These are phyloP conservation scores for Penicillium steckii DNA, from an alignment of 495 filamentous ascomycete genomes.

Conservation along the genomic window DNA sequence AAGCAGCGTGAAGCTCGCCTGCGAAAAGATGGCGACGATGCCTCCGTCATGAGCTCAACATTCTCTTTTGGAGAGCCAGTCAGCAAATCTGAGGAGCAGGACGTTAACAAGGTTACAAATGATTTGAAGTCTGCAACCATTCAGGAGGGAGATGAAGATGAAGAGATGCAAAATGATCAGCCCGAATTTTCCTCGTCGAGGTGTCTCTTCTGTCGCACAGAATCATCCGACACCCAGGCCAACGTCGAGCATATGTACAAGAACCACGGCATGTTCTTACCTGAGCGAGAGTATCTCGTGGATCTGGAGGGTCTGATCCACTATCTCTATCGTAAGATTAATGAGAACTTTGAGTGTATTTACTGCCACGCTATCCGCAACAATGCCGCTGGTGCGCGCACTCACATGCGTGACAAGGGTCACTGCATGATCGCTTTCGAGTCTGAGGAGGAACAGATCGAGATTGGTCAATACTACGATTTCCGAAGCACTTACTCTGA, in stretches of 20 bases:
- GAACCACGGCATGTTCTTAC: slow-evolving; percentile 94
- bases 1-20: slow-evolving; percentile 60
- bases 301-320: slow-evolving; percentile 77
- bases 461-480: slow-evolving; percentile 98
- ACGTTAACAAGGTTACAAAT: slow-evolving; percentile 79
- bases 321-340: slow-evolving; percentile 74
- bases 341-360: slow-evolving; percentile 74
- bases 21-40: slow-evolving; percentile 53
- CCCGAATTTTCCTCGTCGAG: slow-evolving; percentile 51
- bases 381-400: slow-evolving; percentile 73
- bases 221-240: slow-evolving; percentile 66
- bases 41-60: slow-evolving; percentile 85
- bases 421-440: slow-evolving; percentile 97
- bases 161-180: slow-evolving; percentile 27
- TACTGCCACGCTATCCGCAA: slow-evolving; percentile 78
- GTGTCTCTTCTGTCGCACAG: slow-evolving; percentile 89
- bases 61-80: slow-evolving; percentile 87
- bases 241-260: slow-evolving; percentile 89
- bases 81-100: slow-evolving; percentile 54
- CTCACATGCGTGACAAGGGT: slow-evolving; percentile 94
- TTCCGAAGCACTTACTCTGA: slow-evolving; percentile 95
- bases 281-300: slow-evolving; percentile 77
- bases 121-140: slow-evolving; percentile 72
- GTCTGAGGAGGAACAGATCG: slow-evolving; percentile 84
- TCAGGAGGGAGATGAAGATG: slow-evolving; percentile 39